Base-by-base conservation (phyloP, 495 filamentous ascomycete genomes). In the Hypoxylon intermedium region DNA sequence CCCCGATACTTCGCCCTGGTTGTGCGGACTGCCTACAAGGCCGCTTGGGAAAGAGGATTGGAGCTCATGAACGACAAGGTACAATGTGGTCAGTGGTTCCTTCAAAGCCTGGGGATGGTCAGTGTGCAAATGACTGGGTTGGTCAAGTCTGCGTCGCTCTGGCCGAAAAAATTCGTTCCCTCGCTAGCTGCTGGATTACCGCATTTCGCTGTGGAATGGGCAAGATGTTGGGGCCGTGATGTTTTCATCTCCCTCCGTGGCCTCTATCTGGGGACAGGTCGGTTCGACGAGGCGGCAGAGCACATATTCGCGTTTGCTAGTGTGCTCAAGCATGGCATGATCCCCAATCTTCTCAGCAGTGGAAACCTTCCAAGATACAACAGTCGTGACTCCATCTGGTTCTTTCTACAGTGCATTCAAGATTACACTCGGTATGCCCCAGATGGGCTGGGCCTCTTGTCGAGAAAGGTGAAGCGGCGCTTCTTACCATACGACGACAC, bases 241-340 rank as follows among this genome's bases (percentile, higher is more conserved):
- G 87, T 96, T 11, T 98, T 98, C 74, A 98, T 99, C 58, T 93
- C 95, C 18, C 82, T 96, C 11, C 86, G 95, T 26, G 95, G 95
- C 41, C 79, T 99, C 11, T 90, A 88, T 66, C 84, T 98, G 26
- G 90, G 89, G 37, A 97, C 93, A 16, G 91, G 92, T 3, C 87
- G 93, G 7, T 96, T 87, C 67, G 84, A 82, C 3, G 92, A 97
- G 65, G 94, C 93, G 12, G 90, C 84, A 60, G 91, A 97, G 72
- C 95, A 98, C 68, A 96, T 99, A 57, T 77, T 91, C 45, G 95
- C 94, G 38, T 99, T 99, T 76, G 92, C 91, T 0, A 96, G 91
- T 69, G 92, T 99, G 7, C 79, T 99, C 44, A 98, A 98, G 77
- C 95, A 99, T 70, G 95, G 95, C 38, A 97, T 98, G 95, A 91